A percentile compares a stretch with the other conserved stretches of the same genome.
These are phyloP conservation scores for Apium graveolens DNA, from an alignment of 129 eudicot genomes.

Conservation along the genomic window DNA sequence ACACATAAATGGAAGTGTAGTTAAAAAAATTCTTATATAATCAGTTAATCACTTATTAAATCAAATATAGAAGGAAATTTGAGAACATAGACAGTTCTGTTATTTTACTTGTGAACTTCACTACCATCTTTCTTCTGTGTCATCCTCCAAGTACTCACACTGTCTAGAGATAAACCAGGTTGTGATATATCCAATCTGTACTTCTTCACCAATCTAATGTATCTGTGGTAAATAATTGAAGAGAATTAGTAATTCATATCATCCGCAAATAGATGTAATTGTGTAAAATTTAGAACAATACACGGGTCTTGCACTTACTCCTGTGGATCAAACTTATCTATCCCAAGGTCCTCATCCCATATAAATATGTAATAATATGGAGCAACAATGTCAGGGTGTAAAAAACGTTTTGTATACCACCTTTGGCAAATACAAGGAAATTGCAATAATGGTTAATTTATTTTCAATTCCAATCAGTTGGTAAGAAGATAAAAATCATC, in stretches of 20 bases:
- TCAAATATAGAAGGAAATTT: neutral
- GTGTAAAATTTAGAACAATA: neutral
- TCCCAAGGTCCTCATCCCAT: no score
- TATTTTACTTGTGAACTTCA: constrained; percentile 66
- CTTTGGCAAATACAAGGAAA: constrained; percentile 21
- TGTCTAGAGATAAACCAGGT: no score
- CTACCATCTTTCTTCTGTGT: no score
- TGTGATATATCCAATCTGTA: no score
- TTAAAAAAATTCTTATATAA: neutral
- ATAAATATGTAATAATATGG: no score
- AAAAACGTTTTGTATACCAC: constrained; percentile 98
- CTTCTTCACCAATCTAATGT: constrained; percentile 47
- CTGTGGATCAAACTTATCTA: no score
- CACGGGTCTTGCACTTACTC: no score
- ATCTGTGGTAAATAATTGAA: constrained; percentile 31
- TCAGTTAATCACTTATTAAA: neutral
- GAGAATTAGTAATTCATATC: neutral
- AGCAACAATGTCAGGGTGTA: no score
- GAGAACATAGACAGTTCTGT: neutral
- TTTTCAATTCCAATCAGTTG: no score
- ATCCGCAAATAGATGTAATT: neutral
- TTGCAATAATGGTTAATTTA: neutral
- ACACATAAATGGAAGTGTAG: neutral
- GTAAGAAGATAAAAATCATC: no score
- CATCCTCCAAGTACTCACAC: no score